A percentile compares a stretch with the other conserved stretches of the same genome.
Conservation (phyloP, 352 stramenopile genomes). For the Phytophthora pistaciae region DNA sequence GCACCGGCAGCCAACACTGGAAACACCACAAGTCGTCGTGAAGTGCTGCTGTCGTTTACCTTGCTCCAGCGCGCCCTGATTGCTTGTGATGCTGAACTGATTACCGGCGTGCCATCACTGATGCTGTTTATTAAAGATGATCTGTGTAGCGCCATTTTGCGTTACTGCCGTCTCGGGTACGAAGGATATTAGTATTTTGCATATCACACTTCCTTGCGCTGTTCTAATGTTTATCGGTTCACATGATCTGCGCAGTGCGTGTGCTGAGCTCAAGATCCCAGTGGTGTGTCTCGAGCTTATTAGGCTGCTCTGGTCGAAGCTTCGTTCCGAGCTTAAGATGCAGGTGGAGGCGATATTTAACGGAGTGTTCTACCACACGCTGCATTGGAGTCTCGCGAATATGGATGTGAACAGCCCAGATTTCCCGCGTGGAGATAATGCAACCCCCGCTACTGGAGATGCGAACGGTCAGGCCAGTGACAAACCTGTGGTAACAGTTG, state of each 20-base stretch:
- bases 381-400: constrained; percentile 76
- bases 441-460: background rate
- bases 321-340: constrained; percentile 80
- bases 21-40: constrained; percentile 47
- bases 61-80: constrained; percentile 68
- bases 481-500: constrained; percentile 39
- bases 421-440: constrained; percentile 56
- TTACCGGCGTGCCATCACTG: constrained; percentile 67
- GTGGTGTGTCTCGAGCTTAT: constrained; percentile 72
- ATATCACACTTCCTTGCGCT: constrained; percentile 1
- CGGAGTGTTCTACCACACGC: constrained; percentile 69
- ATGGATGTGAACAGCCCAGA: constrained; percentile 71
- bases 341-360: constrained; percentile 84
- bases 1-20: constrained; percentile 18
- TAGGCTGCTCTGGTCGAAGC: constrained; percentile 79
- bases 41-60: constrained; percentile 79
- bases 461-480: constrained; percentile 13
- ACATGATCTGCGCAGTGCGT: constrained; percentile 39
- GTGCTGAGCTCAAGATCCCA: constrained; percentile 59
- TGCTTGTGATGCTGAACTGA: constrained; percentile 55
- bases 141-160: constrained; percentile 76
- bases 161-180: constrained; percentile 78
- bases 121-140: constrained; percentile 90
- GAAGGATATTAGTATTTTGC: constrained; percentile 4
- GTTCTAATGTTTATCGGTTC: constrained; percentile 5